Percentiles rank a stretch among this genome's conserved stretches.
Conservation (phyloP, 306 rosid species). For the Myrica gale region DNA sequence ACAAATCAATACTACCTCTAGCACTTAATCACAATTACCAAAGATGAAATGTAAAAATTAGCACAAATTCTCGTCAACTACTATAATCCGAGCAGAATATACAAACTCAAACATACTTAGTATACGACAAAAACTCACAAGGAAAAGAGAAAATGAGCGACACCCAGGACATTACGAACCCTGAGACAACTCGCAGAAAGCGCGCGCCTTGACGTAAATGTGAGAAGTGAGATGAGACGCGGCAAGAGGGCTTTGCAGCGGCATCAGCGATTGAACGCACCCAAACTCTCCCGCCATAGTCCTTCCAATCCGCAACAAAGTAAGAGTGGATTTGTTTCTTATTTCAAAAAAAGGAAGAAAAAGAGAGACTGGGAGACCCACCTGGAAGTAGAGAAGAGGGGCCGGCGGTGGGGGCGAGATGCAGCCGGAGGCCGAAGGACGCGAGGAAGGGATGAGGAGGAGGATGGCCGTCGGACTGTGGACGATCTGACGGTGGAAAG, state of each 20-base stretch:
- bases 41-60: too few relatives aligned
- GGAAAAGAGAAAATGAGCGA: slow-evolving; percentile 7
- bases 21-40: neutral
- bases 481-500: slow-evolving; percentile 45
- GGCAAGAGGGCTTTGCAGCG: slow-evolving; percentile 52
- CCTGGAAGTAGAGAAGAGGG: slow-evolving; percentile 26
- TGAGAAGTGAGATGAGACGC: slow-evolving; percentile 45
- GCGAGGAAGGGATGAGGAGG: slow-evolving; percentile 30
- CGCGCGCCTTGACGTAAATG: slow-evolving; percentile 44
- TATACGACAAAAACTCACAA: slow-evolving; percentile 5
- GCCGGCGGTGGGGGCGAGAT: slow-evolving; percentile 33
- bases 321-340: neutral
- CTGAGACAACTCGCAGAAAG: slow-evolving; percentile 63
- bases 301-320: slow-evolving; percentile 16
- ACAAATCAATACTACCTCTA: neutral
- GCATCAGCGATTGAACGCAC: slow-evolving; percentile 55
- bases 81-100: neutral
- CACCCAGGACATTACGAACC: slow-evolving; percentile 34
- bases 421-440: slow-evolving; percentile 31
- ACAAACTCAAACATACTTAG: neutral
- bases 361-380: neutral
- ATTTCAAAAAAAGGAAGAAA: neutral
- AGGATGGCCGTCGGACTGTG: slow-evolving; percentile 33
- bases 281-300: slow-evolving; percentile 34
- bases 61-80: neutral